A percentile compares a stretch with the other conserved stretches of the same genome.
Evolutionary conservation across 1,284 basidiomycete genomes (phyloP).

Genomic region (Schizopora paradoxa): DNA sequence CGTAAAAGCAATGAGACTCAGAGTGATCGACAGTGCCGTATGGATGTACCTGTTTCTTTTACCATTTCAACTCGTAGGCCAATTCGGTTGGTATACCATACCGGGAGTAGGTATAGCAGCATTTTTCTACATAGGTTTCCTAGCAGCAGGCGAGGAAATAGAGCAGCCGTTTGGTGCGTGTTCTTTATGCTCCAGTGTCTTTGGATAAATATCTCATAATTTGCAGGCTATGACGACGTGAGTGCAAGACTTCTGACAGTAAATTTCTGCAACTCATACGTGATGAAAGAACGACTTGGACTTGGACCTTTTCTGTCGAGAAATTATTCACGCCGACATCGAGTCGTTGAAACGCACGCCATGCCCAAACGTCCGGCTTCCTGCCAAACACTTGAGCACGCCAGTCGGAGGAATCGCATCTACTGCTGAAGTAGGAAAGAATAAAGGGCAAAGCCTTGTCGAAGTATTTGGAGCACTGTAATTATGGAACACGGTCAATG

Average conservation of each 20-base stretch:
- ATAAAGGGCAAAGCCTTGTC: too few species aligned
- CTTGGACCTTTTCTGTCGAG: constrained; percentile 53
- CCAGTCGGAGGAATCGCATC: background rate
- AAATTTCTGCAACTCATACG: background rate
- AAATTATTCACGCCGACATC: constrained; percentile 47
- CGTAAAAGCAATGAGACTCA: constrained; percentile 7
- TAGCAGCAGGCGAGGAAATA: constrained; percentile 62
- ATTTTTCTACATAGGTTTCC: constrained; percentile 62
- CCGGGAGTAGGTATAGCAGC: constrained; percentile 54
- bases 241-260: constrained; percentile 15
- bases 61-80: constrained; percentile 57
- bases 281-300: constrained; percentile 52
- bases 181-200: background rate
- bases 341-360: constrained; percentile 42
- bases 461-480: too few species aligned
- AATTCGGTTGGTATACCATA: constrained; percentile 55
- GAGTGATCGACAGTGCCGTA: constrained; percentile 40
- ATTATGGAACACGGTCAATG: too few species aligned
- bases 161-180: constrained; percentile 61
- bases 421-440: background rate
- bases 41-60: constrained; percentile 67
- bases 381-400: background rate
- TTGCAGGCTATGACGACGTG: constrained; percentile 51
- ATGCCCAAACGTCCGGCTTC: constrained; percentile 43
- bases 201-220: constrained; percentile 4